These are phyloP conservation scores for Lentinula guzmanii DNA, from an alignment of 768 basidiomycete species.

Conservation along the genomic window DNA sequence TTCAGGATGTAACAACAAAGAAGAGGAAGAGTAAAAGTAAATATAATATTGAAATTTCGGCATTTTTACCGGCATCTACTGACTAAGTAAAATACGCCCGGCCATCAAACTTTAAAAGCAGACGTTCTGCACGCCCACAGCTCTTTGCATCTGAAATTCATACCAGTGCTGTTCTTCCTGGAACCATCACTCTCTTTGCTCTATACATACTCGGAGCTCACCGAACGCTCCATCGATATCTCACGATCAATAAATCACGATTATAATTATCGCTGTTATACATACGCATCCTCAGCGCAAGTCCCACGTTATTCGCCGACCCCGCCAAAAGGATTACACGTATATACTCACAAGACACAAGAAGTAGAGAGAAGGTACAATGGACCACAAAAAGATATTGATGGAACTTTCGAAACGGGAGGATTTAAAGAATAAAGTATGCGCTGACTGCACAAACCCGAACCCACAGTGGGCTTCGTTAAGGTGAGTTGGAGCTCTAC, in stretches of 20 bases:
- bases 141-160: not conserved
- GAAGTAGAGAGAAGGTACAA: not conserved
- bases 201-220: not conserved
- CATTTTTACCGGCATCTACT: not conserved
- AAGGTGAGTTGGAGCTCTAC: constrained; percentile 36
- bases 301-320: no score
- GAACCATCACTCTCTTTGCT: not conserved
- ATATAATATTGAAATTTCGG: not conserved
- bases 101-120: not conserved
- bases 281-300: not conserved
- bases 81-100: not conserved
- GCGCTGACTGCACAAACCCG: constrained; percentile 82
- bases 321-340: no score
- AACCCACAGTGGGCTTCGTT: constrained; percentile 94
- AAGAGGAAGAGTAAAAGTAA: not conserved
- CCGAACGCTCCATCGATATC: not conserved
- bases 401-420: constrained; percentile 70
- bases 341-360: not conserved
- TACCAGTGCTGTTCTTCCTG: not conserved
- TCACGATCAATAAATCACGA: not conserved
- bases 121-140: no score
- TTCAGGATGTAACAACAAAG: constrained; percentile 69
- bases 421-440: constrained; percentile 69
- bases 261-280: not conserved
- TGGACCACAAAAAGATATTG: constrained; percentile 50